Conservation (phyloP, 371 early-diverging fungal genomes). For the Rhizomucor miehei region DNA sequence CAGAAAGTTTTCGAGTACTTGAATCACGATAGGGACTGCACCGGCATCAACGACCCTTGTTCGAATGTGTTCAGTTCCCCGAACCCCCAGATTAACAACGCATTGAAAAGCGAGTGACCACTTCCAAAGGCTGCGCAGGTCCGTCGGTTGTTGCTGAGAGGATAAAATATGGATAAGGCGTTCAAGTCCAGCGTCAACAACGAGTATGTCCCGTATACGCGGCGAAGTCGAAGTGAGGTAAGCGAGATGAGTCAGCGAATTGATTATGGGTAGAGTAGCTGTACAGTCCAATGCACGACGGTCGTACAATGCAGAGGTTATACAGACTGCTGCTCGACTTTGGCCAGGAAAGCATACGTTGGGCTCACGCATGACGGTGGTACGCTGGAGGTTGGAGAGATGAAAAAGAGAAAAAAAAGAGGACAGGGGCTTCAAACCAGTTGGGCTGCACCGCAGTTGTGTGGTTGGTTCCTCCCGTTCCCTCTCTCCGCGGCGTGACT, state of each 20-base stretch:
- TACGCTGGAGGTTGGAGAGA: background rate
- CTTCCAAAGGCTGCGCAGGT: constrained; percentile 70
- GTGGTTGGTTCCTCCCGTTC: too few species aligned
- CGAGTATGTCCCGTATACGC: constrained; percentile 78
- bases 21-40: constrained; percentile 74
- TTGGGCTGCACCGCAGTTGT: too few species aligned
- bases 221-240: constrained; percentile 83
- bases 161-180: constrained; percentile 75
- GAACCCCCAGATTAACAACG: constrained; percentile 84
- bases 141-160: constrained; percentile 60
- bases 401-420: background rate
- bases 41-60: constrained; percentile 85
- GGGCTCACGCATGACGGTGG: constrained; percentile 69
- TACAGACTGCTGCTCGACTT: constrained; percentile 77
- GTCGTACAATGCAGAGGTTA: constrained; percentile 83
- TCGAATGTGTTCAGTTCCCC: constrained; percentile 80
- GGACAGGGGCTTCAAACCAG: background rate
- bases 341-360: constrained; percentile 75
- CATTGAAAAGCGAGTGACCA: constrained; percentile 85
- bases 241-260: constrained; percentile 83
- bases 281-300: constrained; percentile 88
- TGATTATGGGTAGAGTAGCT: constrained; percentile 79
- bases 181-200: constrained; percentile 86
- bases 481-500: too few species aligned
- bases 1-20: constrained; percentile 71